Percentiles rank a stretch among this genome's conserved stretches.
phyloP scores from a whole-genome alignment of 495 filamentous ascomycete genomes.

The Lophiotrema nucula region DNA sequence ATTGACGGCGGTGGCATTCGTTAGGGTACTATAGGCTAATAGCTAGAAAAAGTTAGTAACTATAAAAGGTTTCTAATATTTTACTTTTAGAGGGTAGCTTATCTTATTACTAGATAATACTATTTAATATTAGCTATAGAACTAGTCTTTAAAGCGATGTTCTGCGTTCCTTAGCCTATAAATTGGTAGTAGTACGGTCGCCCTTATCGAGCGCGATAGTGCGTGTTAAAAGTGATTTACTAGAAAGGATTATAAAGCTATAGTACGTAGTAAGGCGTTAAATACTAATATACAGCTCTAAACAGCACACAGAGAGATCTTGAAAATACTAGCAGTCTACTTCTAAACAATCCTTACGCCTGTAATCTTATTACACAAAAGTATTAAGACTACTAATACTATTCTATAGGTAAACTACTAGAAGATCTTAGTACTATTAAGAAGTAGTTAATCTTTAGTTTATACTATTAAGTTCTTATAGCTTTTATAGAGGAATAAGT shows the following conservation, averaged over 20 bases:
- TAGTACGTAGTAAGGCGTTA: not conserved
- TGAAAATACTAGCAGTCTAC: too few relatives aligned
- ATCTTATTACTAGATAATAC: not conserved
- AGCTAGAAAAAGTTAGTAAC: not conserved
- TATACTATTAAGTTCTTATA: too few relatives aligned
- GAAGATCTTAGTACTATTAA: too few relatives aligned
- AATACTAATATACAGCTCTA: too few relatives aligned
- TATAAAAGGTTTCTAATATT: not conserved
- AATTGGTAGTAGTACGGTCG: not conserved
- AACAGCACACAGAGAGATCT: too few relatives aligned
- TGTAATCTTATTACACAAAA: too few relatives aligned
- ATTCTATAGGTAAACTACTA: too few relatives aligned
- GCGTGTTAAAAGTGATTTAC: not conserved
- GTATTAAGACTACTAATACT: too few relatives aligned
- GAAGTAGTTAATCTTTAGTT: too few relatives aligned
- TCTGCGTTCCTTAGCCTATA: not conserved
- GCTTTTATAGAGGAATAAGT: too few relatives aligned
- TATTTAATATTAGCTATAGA: not conserved
- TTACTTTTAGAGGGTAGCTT: not conserved
- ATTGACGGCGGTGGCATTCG: not conserved
- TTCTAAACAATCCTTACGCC: too few relatives aligned
- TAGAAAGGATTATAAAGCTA: not conserved
- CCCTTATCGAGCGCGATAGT: not conserved
- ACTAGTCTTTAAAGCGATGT: not conserved
- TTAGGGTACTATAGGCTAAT: not conserved